These are phyloP conservation scores for Barnettozyma siamensis DNA, from an alignment of 805 yeast genomes.

Conservation along the genomic window DNA sequence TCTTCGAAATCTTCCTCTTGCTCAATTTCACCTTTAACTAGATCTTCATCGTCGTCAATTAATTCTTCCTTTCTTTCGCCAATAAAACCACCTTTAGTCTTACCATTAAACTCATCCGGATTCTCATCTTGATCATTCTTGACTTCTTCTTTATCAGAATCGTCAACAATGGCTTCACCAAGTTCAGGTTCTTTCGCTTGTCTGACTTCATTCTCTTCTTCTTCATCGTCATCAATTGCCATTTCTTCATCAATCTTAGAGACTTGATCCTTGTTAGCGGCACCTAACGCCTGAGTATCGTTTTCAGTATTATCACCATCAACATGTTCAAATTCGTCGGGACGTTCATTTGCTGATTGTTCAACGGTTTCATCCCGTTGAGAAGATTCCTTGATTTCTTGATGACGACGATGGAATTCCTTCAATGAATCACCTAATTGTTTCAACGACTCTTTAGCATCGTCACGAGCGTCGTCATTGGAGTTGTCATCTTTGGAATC, in stretches of 20 bases:
- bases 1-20: conserved; percentile 22
- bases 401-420: conserved; percentile 85
- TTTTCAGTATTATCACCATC: conserved; percentile 72
- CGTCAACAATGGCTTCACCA: conserved; percentile 22
- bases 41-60: conserved; percentile 30
- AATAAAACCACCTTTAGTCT: conserved; percentile 44
- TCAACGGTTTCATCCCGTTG: conserved; percentile 43
- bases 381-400: conserved; percentile 73
- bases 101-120: conserved; percentile 44
- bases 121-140: conserved; percentile 27
- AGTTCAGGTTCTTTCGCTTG: conserved; percentile 30
- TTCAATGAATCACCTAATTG: conserved; percentile 89
- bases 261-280: conserved; percentile 74
- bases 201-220: conserved; percentile 28
- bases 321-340: conserved; percentile 82
- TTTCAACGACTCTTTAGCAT: conserved; percentile 71
- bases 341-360: conserved; percentile 55
- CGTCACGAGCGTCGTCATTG: conserved; percentile 53
- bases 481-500: conserved; percentile 35
- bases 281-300: conserved; percentile 90
- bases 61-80: conserved; percentile 37
- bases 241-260: conserved; percentile 73
- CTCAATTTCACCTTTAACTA: conserved; percentile 25
- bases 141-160: conserved; percentile 22
- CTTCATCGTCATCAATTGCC: conserved; percentile 72